Base-by-base conservation (phyloP, 345 rosid species). In the Bruguiera parviflora region DNA sequence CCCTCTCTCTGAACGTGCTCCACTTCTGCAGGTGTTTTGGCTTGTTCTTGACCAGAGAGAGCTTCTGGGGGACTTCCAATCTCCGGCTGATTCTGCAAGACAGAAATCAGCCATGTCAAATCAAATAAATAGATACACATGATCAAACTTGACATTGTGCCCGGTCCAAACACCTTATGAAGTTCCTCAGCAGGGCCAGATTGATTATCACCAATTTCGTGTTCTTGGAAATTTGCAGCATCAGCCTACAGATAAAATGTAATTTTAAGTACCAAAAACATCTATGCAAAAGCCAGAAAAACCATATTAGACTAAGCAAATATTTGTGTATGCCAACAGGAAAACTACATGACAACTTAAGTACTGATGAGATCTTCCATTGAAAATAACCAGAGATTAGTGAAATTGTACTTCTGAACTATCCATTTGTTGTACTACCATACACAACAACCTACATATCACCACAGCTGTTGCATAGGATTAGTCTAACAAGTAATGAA, bases 41-140 rank as follows among this genome's bases (percentile, higher is more conserved):
- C 80, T 59, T 75, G 83, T 51, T 84, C 96, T 63, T 85, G 83
- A 64, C 61, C 76, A 11, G 79, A 52, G 58, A 63, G 72, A 29
- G 53, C 83, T 69, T 88, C 96, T 7, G 8, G 56, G 33, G 58
- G 81, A 68, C 77, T 80, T 69, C 81, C 92, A 13, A 69, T 49
- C 73, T 69, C 87, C 16, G 53, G 22, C 49, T 84, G 92, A 75
- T 77, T 85, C 89, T 91, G 84, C 65, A 62, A 51, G 46, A 28
- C 22, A 70, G 33, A 28, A 71, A 29, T 51, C 49, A 52, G 11
- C 53, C 59, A 53, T 6, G 57, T 65, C 31, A 62, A 60, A 46
- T 67, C 52, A 67, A n/a, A 20, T 49, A 56, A 64, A 47, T 39
- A 55, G 5, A 35, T 28, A 8, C n/a, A 16, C 8, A 8, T 19